A percentile compares a stretch with the other conserved stretches of the same genome.
These are phyloP conservation scores for Capronia americana DNA, from an alignment of 2,329 filamentous ascomycete species.

Conservation along the genomic window DNA sequence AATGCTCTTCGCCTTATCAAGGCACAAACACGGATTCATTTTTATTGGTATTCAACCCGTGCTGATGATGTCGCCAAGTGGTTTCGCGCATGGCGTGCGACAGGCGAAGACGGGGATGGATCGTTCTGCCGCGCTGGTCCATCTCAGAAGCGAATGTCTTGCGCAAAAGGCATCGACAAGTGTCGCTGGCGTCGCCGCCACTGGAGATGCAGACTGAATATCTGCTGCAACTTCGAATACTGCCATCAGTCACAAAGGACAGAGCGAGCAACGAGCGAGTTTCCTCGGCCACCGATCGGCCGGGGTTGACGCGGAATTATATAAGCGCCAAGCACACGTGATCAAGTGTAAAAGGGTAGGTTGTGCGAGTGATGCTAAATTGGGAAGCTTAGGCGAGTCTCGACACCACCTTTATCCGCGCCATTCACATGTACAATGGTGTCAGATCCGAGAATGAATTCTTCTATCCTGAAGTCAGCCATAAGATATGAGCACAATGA, in stretches of 20 bases:
- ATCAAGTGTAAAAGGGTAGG: not conserved
- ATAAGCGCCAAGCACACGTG: conserved; percentile 11
- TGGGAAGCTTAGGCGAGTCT: not conserved
- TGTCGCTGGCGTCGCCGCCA: too few relatives aligned
- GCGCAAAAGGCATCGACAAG: not conserved
- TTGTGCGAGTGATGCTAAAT: not conserved
- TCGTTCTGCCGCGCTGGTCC: not conserved
- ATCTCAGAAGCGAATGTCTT: not conserved
- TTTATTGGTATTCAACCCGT: conserved; percentile 5
- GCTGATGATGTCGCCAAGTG: not conserved
- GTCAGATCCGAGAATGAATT: not conserved
- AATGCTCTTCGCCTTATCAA: conserved; percentile 1
- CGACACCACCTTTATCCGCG: not conserved
- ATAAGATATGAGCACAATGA: not conserved
- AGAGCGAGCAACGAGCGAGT: not conserved
- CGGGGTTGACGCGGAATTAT: not conserved
- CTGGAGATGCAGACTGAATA: not conserved
- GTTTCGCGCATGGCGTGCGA: not conserved
- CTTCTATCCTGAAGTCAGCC: not conserved
- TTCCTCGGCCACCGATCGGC: too few relatives aligned
- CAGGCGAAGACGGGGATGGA: not conserved
- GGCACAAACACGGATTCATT: not conserved
- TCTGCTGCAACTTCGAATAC: not conserved
- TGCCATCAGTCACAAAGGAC: not conserved
- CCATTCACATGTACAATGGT: conserved; percentile 6